Base-by-base conservation (phyloP, 192 early-diverging fungal genomes). In the Coemansia umbellata region DNA sequence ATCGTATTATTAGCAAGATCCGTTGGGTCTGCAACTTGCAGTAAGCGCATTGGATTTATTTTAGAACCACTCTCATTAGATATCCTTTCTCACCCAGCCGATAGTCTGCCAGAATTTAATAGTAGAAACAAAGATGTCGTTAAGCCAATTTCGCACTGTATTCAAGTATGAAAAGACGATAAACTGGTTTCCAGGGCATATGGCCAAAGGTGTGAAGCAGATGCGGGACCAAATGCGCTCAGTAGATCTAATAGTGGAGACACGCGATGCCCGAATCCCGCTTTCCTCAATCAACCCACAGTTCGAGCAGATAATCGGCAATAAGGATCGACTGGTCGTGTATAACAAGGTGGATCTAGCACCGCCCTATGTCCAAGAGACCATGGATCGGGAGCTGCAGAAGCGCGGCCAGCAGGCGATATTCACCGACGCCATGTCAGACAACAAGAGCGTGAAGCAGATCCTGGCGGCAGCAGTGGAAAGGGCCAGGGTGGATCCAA, bases 321-420 rank as follows among this genome's bases (percentile, higher is more conserved):
- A 59, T 28, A 82, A 89, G 45, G 78, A 85, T 10, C 78, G 90
- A 6, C 60, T 96, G 3, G 80, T 98, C 15, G 84, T 96, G 7
- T 94, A 93, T 79, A 98, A 96, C 81, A 98, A 96, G 72, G 65
- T 75, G 21, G 95, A 98, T 69, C 72, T 98, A 24, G 90, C 93
- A 0, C 84, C 89, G 43, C 71, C 79, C 6, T 45, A 55, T n/a
- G 78, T 78, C 18, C 66, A 75, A 37, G 6, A n/a, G 14, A 23
- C 22, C 0, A 50, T 75, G 24, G 42, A 51, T n/a, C 58, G 74
- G 30, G 58, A 58, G 5, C 52, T 69, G 23, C 49, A 63, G 0
- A 57, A 66, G 49, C 66, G 79, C 37, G 76, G 52, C 30, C 85
- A 84, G 45, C 47, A 45, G 9, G 48, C 36, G 8, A 24, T 64